Conservation (phyloP, 2,329 filamentous ascomycete species). For the Acrodontium crateriforme region DNA sequence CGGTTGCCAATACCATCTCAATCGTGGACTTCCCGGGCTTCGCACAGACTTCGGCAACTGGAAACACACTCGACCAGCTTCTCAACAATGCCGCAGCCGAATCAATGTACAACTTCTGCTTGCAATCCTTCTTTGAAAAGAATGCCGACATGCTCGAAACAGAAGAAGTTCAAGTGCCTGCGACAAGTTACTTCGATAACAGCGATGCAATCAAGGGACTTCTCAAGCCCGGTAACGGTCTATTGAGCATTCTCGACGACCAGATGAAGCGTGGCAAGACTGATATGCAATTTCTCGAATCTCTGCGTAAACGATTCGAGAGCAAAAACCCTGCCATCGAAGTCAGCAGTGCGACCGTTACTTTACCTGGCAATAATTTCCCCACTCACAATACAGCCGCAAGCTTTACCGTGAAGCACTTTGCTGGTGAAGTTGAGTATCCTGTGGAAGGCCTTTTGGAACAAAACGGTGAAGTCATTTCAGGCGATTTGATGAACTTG, state of each 20-base stretch:
- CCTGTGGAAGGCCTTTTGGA: slow-evolving; percentile 75
- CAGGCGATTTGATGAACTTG: slow-evolving; percentile 87
- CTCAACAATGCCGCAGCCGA: slow-evolving; percentile 91
- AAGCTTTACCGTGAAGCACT: slow-evolving; percentile 84
- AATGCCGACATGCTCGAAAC: slow-evolving; percentile 88
- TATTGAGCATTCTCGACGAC: slow-evolving; percentile 89
- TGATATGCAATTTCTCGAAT: slow-evolving; percentile 82
- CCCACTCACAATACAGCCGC: slow-evolving; percentile 66
- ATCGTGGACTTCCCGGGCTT: slow-evolving; percentile 96
- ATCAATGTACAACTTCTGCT: slow-evolving; percentile 78
- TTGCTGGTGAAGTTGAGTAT: slow-evolving; percentile 93
- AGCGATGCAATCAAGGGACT: slow-evolving; percentile 85
- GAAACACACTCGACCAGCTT: slow-evolving; percentile 78
- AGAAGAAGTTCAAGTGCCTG: slow-evolving; percentile 78
- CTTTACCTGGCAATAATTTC: slow-evolving; percentile 80
- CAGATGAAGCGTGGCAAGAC: slow-evolving; percentile 81
- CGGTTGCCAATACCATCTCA: slow-evolving; percentile 84
- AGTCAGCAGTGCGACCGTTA: slow-evolving; percentile 59
- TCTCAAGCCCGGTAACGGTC: slow-evolving; percentile 80
- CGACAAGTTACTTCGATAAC: slow-evolving; percentile 97
- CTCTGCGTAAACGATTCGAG: slow-evolving; percentile 81
- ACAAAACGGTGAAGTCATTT: slow-evolving; percentile 92
- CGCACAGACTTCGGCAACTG: slow-evolving; percentile 67
- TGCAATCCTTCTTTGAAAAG: slow-evolving; percentile 91
- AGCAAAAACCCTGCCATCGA: slow-evolving; percentile 85